phyloP scores from a whole-genome alignment of 805 yeast species.

The Metschnikowia kofuensis region DNA sequence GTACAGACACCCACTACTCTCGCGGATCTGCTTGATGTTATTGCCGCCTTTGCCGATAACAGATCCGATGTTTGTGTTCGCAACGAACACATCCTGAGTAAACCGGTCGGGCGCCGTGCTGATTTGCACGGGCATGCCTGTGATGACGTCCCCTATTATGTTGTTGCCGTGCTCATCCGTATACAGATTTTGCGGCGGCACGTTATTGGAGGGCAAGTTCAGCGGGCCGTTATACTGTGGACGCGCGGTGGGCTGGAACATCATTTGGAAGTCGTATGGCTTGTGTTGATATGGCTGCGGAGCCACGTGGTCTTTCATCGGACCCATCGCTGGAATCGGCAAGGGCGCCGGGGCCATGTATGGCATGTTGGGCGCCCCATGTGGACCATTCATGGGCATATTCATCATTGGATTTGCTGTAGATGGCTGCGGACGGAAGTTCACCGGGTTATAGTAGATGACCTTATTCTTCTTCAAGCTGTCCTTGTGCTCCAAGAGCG shows the following conservation, averaged over 20 bases:
- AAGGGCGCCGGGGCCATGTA: conserved; percentile 14
- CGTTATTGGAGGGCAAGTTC: conserved; percentile 7
- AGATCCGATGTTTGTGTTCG: conserved; percentile 75
- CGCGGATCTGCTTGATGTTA: conserved; percentile 73
- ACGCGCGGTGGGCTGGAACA: conserved; percentile 39
- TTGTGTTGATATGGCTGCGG: conserved; percentile 14
- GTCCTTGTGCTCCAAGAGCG: conserved; percentile 59
- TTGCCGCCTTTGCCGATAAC: conserved; percentile 87
- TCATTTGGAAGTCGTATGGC: conserved; percentile 37
- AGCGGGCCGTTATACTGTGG: conserved; percentile 23
- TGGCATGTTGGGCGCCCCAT: conserved; percentile 8
- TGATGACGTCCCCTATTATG: conserved; percentile 43
- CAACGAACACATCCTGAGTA: conserved; percentile 70
- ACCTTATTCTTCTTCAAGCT: conserved; percentile 50
- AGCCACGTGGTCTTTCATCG: conserved; percentile 11
- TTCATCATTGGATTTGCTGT: conserved; percentile 17
- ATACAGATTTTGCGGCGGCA: conserved; percentile 28
- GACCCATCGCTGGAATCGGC: conserved; percentile 6
- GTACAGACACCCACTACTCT: conserved; percentile 66
- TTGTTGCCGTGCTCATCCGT: conserved; percentile 46
- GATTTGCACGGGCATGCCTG: conserved; percentile 35
- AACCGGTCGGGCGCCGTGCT: conserved; percentile 46
- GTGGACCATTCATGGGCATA: conserved; percentile 22
- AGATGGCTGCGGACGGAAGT: conserved; percentile 20
- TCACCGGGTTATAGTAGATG: conserved; percentile 59